Evolutionary conservation across 768 basidiomycete species (phyloP), one percentile per base, ranked within the genome.

Genomic region (Hygrocybe punicea): DNA sequence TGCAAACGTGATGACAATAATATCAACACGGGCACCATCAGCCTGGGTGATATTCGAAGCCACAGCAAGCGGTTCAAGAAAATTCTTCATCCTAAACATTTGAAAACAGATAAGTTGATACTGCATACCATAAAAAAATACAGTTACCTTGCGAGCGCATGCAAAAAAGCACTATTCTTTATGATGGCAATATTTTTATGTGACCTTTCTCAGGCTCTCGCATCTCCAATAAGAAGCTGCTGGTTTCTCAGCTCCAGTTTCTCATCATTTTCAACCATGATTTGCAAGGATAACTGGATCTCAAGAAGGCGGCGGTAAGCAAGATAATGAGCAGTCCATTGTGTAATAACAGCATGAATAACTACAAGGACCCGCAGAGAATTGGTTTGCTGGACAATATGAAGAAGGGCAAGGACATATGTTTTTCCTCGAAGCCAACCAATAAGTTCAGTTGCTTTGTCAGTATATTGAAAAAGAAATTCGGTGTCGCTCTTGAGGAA

Each of bases 371-470:
- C 45, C 16, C 29, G 33, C 24, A 49, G 29, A 39, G 9, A 36
- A 7, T 49, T 35, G 3, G 19, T 21, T 14, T 44, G 48, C 45
- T 71, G 68, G 9, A 64, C 59, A 1, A 72, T 58, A 0, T 53
- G 50, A n/a, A 77, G 63, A 0, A 73, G 37, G 0, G 61, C 73
- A 7, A 77, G 65, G 2, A 76, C 51, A 7, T 45, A 33, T 8
- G 71, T 75, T 51, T 77, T 76, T 55, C 68, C 69, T 4, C 59
- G 50, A 5, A 79, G 57, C 76, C 76, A 78, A 9, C 65, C 67
- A 33, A 79, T 78, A 0, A 79, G 65, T 17, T 76, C 67, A 14
- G 64, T 64, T 23, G 74, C 76, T 17, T 62, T 51, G 2, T 67
- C 57, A 0, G 67, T 58, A 57, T 61, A 65, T 0, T 50, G n/a